These are phyloP conservation scores for Ceratobasidium sp. DNA, from an alignment of 1,284 basidiomycete genomes.

Conservation along the genomic window DNA sequence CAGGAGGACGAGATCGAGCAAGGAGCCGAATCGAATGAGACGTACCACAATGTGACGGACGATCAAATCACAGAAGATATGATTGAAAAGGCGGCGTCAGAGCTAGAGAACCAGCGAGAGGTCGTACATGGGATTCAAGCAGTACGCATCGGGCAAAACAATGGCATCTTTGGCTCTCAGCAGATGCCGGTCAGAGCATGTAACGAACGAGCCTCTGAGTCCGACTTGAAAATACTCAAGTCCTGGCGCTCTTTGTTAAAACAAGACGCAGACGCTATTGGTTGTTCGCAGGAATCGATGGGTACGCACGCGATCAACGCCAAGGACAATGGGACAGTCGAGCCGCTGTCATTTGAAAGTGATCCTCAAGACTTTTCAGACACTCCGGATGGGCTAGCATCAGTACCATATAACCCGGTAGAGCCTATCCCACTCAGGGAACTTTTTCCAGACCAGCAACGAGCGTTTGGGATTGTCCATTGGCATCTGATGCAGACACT, in stretches of 20 bases:
- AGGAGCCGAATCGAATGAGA: neutral
- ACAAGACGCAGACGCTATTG: neutral
- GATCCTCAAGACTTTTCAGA: too few species aligned
- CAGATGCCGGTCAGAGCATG: neutral
- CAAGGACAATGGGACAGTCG: neutral
- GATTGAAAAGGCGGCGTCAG: neutral
- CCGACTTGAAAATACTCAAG: neutral
- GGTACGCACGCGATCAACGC: too few species aligned
- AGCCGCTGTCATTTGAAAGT: neutral
- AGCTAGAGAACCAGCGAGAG: neutral
- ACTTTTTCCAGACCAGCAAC: slow-evolving; percentile 12
- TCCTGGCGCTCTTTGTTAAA: neutral
- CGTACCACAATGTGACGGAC: neutral
- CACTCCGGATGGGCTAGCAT: too few species aligned
- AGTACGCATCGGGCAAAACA: neutral
- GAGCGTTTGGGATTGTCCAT: slow-evolving; percentile 23
- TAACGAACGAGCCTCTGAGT: neutral
- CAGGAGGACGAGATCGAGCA: neutral
- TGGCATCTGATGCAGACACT: slow-evolving; percentile 8
- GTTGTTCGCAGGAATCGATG: too few species aligned
- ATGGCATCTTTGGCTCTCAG: neutral
- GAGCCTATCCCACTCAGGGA: neutral
- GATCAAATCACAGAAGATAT: neutral
- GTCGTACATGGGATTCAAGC: slow-evolving; percentile 5
- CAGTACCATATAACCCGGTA: neutral